Evolutionary conservation across 192 early-diverging fungal species (phyloP).

Genomic region (Rhizoclosmatium sp.): DNA sequence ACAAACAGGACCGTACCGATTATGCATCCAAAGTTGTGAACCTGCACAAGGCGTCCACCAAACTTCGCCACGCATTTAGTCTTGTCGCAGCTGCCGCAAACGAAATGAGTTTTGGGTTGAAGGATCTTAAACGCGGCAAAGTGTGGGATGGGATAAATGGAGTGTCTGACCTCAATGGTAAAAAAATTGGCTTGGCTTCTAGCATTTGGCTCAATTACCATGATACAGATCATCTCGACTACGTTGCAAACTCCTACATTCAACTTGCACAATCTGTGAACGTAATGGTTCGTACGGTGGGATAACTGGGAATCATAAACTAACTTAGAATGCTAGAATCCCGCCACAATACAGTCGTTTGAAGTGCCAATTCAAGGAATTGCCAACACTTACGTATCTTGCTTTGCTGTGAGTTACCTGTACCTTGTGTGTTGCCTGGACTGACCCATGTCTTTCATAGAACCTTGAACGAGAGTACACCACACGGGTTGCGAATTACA

Average conservation of each 20-base stretch:
- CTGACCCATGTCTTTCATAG: neutral
- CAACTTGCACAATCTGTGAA: constrained; percentile 12
- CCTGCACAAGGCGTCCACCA: neutral
- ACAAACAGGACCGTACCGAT: constrained; percentile 25
- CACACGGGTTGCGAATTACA: neutral
- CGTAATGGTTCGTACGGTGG: neutral
- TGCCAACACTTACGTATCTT: constrained; percentile 13
- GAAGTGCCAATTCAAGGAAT: constrained; percentile 10
- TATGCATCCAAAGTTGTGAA: constrained; percentile 12
- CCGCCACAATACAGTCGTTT: neutral
- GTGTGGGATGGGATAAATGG: constrained; percentile 7
- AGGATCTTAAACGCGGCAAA: constrained; percentile 7
- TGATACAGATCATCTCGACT: neutral
- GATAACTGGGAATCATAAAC: too few species aligned
- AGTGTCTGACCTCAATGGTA: neutral
- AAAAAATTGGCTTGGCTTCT: neutral
- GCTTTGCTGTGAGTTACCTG: constrained; percentile 8
- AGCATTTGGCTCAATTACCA: neutral
- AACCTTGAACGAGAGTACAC: constrained; percentile 2
- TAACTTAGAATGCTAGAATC: neutral
- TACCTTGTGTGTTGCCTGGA: neutral
- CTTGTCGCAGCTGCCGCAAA: neutral
- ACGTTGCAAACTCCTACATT: neutral
- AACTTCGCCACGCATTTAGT: constrained; percentile 3
- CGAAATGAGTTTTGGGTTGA: constrained; percentile 14